These are phyloP conservation scores for Arabidopsis thaliana DNA, from an alignment of 345 rosid genomes.

Conservation along the genomic window TAIR10.1 NC_003075.7:14493001-14493500, in stretches of 20 bases:
- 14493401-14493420: background rate
- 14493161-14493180: conserved; percentile 6
- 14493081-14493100: conserved; percentile 97
- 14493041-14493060: conserved; percentile 96
- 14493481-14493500: background rate
- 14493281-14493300: conserved; percentile 92
- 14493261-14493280: conserved; percentile 97
- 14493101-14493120: conserved; percentile 90
- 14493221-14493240: conserved; percentile 73
- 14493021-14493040: conserved; percentile 83
- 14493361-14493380: conserved; percentile 96
- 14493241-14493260: conserved; percentile 94
- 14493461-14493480: background rate
- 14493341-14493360: conserved; percentile 93
- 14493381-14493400: conserved; percentile 63
- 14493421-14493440: background rate
- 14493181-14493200: conserved; percentile 27
- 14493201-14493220: conserved; percentile 4
- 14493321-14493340: conserved; percentile 97
- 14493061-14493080: conserved; percentile 98
- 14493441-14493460: background rate
- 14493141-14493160: conserved; percentile 57
- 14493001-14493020: conserved; percentile 3
- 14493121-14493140: conserved; percentile 82
- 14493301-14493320: conserved; percentile 98